Percentiles rank a stretch among this genome's conserved stretches.
phyloP scores from a whole-genome alignment of 768 basidiomycete genomes.

The Dentipellis sp. region DNA sequence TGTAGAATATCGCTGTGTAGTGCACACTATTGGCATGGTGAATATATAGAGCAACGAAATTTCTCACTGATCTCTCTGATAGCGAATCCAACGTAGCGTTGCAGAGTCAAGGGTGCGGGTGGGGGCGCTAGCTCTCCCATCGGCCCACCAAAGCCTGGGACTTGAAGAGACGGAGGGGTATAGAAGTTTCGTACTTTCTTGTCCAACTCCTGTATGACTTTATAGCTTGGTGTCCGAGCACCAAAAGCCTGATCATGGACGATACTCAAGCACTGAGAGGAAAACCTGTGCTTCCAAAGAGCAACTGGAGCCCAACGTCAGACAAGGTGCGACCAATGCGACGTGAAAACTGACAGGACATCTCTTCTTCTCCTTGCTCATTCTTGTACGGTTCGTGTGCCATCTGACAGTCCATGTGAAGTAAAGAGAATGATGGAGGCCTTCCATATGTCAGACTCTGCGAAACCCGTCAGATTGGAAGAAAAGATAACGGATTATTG shows the following conservation, averaged over 20 bases:
- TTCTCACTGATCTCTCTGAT: slow-evolving; percentile 59
- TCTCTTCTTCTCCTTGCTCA: slow-evolving; percentile 43
- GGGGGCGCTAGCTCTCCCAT: slow-evolving; percentile 31
- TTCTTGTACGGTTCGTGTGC: slow-evolving; percentile 44
- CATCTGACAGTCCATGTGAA: slow-evolving; percentile 14
- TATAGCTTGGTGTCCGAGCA: slow-evolving; percentile 51
- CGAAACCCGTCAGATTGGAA: slow-evolving; percentile 3
- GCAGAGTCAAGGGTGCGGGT: slow-evolving; percentile 52
- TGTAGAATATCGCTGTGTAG: slow-evolving; percentile 51
- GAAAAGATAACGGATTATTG: slow-evolving; percentile 1
- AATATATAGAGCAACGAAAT: not conserved
- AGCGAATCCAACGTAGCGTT: slow-evolving; percentile 55
- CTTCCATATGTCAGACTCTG: slow-evolving; percentile 67
- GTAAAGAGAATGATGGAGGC: slow-evolving; percentile 52
- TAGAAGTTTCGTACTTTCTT: slow-evolving; percentile 56
- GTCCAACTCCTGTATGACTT: slow-evolving; percentile 53
- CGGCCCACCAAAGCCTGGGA: slow-evolving; percentile 50
- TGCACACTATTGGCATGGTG: not conserved
- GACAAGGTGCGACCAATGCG: not conserved
- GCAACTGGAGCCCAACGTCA: slow-evolving; percentile 30
- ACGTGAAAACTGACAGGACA: slow-evolving; percentile 40
- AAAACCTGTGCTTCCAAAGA: slow-evolving; percentile 64
- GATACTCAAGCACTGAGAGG: slow-evolving; percentile 49
- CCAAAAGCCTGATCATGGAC: slow-evolving; percentile 66
- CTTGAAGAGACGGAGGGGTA: slow-evolving; percentile 54